phyloP scores from a whole-genome alignment of 2,329 filamentous ascomycete species.

The Colletotrichum sp. region DNA sequence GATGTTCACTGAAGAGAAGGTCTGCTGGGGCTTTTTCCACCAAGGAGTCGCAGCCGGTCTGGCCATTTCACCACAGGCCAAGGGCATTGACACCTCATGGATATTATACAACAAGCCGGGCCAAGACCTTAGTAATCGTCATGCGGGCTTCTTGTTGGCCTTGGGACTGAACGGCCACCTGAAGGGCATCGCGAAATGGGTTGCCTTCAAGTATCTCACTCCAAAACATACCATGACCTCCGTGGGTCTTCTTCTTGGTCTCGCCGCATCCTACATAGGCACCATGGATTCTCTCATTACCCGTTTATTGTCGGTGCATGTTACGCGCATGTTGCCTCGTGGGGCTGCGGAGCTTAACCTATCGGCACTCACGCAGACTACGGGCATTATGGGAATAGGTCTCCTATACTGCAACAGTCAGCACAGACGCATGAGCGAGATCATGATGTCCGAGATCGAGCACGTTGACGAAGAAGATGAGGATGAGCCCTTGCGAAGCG shows the following conservation, averaged over 20 bases:
- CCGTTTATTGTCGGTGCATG: constrained; percentile 90
- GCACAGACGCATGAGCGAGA: constrained; percentile 97
- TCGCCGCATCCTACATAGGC: constrained; percentile 92
- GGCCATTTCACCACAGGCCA: constrained; percentile 86
- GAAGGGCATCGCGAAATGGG: constrained; percentile 95
- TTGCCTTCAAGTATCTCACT: constrained; percentile 98
- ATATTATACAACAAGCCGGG: constrained; percentile 95
- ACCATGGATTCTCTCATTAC: constrained; percentile 98
- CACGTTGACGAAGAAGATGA: constrained; percentile 82
- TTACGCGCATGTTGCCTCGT: constrained; percentile 89
- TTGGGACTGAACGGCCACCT: constrained; percentile 93
- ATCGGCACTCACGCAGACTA: constrained; percentile 91
- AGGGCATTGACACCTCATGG: constrained; percentile 98
- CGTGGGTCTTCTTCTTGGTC: constrained; percentile 88
- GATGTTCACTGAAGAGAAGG: constrained; percentile 91
- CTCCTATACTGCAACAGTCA: constrained; percentile 94
- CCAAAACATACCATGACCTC: constrained; percentile 99
- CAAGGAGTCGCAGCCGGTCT: constrained; percentile 92
- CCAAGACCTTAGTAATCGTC: constrained; percentile 89
- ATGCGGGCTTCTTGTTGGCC: constrained; percentile 91
- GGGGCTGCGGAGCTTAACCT: constrained; percentile 94
- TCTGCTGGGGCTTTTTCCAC: constrained; percentile 98
- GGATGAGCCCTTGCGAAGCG: constrained; percentile 84
- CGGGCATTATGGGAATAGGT: constrained; percentile 96
- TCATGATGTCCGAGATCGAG: constrained; percentile 98